Conservation (phyloP, 352 stramenopile genomes). For the Elongisporangium senticosum region DNA sequence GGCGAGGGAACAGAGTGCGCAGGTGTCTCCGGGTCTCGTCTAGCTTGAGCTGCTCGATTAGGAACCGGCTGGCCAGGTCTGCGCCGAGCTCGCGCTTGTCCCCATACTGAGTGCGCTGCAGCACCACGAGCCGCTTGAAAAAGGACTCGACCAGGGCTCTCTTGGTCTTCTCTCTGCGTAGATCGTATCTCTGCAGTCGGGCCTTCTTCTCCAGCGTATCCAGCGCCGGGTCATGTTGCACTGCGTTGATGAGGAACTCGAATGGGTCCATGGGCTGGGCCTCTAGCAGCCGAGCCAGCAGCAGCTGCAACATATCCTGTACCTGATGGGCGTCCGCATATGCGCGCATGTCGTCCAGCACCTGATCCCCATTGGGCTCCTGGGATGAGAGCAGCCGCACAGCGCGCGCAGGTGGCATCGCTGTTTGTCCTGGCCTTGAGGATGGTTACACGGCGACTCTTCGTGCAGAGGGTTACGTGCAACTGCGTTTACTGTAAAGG, state of each 20-base stretch:
- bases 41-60: conserved; percentile 38
- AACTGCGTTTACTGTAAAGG: not conserved
- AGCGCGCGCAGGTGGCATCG: conserved; percentile 25
- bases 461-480: not conserved
- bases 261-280: conserved; percentile 62
- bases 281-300: conserved; percentile 53
- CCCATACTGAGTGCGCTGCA: conserved; percentile 44
- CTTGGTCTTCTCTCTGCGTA: conserved; percentile 62
- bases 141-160: conserved; percentile 35
- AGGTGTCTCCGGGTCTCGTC: conserved; percentile 44
- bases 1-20: conserved; percentile 39
- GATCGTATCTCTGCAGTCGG: conserved; percentile 40
- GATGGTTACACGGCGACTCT: not conserved
- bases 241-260: conserved; percentile 54
- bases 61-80: conserved; percentile 34
- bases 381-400: conserved; percentile 23
- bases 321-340: conserved; percentile 59
- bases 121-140: conserved; percentile 46
- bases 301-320: conserved; percentile 53
- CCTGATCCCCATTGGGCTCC: conserved; percentile 22
- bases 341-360: conserved; percentile 50
- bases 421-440: not conserved
- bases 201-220: conserved; percentile 42
- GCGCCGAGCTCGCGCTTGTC: conserved; percentile 20
- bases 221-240: conserved; percentile 45